Evolutionary conservation across 140 eudicot species (phyloP), one percentile per base, ranked within the genome.

Genomic region (Bidens hawaiensis): DNA sequence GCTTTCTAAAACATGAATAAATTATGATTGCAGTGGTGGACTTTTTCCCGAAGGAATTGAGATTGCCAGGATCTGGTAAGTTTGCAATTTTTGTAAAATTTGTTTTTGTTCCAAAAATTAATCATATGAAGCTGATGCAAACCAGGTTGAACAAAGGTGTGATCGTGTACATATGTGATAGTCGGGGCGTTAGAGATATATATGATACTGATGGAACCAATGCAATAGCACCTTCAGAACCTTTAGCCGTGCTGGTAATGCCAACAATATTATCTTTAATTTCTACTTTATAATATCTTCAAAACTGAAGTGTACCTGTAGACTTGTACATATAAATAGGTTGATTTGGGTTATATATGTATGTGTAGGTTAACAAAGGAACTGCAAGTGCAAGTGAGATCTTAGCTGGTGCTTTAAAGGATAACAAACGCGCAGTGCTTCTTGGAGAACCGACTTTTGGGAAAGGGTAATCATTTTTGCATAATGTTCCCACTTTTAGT

Each of bases 311-410:
- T 19, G 57, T 45, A 16, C 57, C 26, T 58, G 50, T 41, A 4
- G 18, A 54, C 10, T 0, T 15, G 24, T 27, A 27, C 7, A 6
- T n/a, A 55, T 30, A 15, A 28, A 15, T 15, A 27, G n/a, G 24
- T 28, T 27, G 14, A 54, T 27, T 54, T 54, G 61, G 25, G 14
- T 17, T 47, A 47, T 18, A 17, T 47, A 5, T 47, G 67, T 54
- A 47, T 21, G 60, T 71, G 38, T 67, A 93, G 99, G 99, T 93
- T 46, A 93, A 93, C 67, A 93, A 88, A 86, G 99, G 99, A 70
- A 93, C 99, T 63, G 99, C 99, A 49, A 93, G 99, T 85, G 99
- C 99, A 19, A 93, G 99, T 38, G 99, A 93, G 78, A 88, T 93
- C 24, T 76, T 93, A 62, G 99, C 99, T 5, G 99, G 99, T 57